Conservation (phyloP, 2,329 filamentous ascomycete genomes). For the Fusarium falciforme region DNA sequence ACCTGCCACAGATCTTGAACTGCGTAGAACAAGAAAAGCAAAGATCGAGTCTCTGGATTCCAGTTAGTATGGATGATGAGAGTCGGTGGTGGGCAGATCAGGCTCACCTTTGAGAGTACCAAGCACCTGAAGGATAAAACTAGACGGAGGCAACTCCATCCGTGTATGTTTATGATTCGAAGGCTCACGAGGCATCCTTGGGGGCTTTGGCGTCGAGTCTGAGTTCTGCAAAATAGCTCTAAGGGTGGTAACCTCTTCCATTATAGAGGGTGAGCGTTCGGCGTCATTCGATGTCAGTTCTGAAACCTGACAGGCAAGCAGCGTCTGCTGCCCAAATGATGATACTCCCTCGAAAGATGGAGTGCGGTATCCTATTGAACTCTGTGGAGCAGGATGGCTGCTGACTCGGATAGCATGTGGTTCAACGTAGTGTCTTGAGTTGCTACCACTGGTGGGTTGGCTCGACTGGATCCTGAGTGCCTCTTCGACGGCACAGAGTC, state of each 20-base stretch:
- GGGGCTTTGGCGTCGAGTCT: background rate
- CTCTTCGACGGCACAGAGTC: background rate
- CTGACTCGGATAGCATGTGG: background rate
- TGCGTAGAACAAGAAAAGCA: background rate
- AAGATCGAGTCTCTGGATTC: background rate
- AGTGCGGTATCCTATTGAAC: background rate
- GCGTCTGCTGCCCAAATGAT: background rate
- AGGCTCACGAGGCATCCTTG: background rate
- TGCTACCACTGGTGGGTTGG: background rate
- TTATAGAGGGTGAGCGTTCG: background rate
- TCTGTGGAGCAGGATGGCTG: background rate
- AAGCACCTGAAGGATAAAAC: background rate
- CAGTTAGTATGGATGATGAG: background rate
- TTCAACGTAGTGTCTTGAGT: background rate
- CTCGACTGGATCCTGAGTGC: background rate
- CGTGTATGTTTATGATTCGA: background rate
- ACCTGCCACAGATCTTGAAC: background rate
- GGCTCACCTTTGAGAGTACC: background rate
- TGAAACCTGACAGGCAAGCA: background rate
- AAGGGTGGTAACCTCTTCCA: background rate
- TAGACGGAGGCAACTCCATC: background rate
- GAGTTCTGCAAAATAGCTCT: background rate
- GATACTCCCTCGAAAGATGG: background rate
- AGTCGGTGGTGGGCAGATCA: background rate
- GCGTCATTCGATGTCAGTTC: background rate